phyloP scores from a whole-genome alignment of 2,329 filamentous ascomycete genomes.

The Alternaria brassicae region DNA sequence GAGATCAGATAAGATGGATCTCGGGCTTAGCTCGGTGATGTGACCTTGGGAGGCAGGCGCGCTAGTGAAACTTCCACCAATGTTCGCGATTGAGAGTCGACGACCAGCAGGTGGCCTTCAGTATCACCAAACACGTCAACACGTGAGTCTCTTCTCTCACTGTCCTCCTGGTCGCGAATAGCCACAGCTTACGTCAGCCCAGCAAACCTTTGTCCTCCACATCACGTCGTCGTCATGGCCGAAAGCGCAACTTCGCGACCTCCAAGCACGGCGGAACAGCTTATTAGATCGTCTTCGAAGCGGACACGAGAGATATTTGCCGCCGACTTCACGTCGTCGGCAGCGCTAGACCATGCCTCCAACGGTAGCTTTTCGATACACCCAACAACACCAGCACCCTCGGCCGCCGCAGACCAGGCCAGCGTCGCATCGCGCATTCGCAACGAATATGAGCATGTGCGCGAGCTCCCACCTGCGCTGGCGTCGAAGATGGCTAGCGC shows the following conservation, averaged over 20 bases:
- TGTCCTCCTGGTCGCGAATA: neutral
- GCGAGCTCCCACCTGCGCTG: constrained; percentile 77
- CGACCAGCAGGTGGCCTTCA: constrained; percentile 1
- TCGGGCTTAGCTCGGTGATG: constrained; percentile 9
- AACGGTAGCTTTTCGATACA: constrained; percentile 52
- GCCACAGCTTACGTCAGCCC: neutral
- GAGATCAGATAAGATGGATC: constrained; percentile 13
- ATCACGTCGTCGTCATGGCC: constrained; percentile 24
- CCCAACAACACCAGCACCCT: constrained; percentile 54
- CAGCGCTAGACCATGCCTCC: constrained; percentile 51
- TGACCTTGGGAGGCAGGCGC: constrained; percentile 3
- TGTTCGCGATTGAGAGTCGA: constrained; percentile 14
- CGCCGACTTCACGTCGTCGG: constrained; percentile 57
- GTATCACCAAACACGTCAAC: constrained; percentile 4
- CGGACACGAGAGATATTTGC: constrained; percentile 63
- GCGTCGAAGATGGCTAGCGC: constrained; percentile 78
- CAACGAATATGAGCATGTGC: constrained; percentile 79
- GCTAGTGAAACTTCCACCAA: constrained; percentile 21
- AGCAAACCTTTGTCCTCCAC: neutral
- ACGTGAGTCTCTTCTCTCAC: neutral
- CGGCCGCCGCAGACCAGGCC: constrained; percentile 54
- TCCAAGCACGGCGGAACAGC: constrained; percentile 34
- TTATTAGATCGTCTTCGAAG: constrained; percentile 58
- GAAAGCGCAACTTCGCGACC: constrained; percentile 26
- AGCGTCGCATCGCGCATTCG: constrained; percentile 66